Base-by-base conservation (phyloP, 2,329 filamentous ascomycete genomes). In the Cordyceps cicadae region DNA sequence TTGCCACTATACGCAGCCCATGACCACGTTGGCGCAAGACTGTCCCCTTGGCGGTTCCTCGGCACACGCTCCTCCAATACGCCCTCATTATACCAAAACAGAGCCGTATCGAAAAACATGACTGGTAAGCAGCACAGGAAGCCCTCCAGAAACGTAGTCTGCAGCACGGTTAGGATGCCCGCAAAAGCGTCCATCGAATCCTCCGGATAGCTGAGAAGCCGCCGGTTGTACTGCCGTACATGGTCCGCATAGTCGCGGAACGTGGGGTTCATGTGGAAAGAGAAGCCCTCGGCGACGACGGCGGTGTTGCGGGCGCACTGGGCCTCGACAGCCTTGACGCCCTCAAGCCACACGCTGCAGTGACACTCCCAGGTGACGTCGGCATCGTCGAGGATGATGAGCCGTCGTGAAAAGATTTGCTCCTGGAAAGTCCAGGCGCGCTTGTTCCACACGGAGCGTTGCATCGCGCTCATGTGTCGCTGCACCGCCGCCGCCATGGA, bases 291-390 rank as follows among this genome's bases (percentile, higher is more conserved):
- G 21, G 51, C 52, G 7, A 60, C 49, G 32, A 54, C 61, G 29
- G 56, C 53, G 32, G 57, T 60, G 43, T 60, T 60, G 43, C 57
- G 57, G 17, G 50, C 57, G 43, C 57, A 60, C 51, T 39, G 50
- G 39, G 50, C n/a, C 57, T 60, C 57, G 21, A 51, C 43, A 41
- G 57, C 57, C 32, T 9, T 9, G n/a, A 60, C 57, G 43, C 56
- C 61, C 45, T 62, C 61, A n/a, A 59, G 56, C 61, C 61, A 62
- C n/a, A 62, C 50, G 46, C 34, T 54, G 50, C 61, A 62, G 57
- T 54, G 51, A 29, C 61, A 62, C 53, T 62, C 61, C 61, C 61
- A 62, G 7, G 54, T 41, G 9, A 59, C 46, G 3, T 34, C 55
- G 19, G 3, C n/a, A 15, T 62, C 54, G 26, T 39, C 19, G 39